A percentile compares a stretch with the other conserved stretches of the same genome.
Evolutionary conservation across 805 yeast genomes (phyloP).

Genomic region (Lipomyces mesembrius): DNA sequence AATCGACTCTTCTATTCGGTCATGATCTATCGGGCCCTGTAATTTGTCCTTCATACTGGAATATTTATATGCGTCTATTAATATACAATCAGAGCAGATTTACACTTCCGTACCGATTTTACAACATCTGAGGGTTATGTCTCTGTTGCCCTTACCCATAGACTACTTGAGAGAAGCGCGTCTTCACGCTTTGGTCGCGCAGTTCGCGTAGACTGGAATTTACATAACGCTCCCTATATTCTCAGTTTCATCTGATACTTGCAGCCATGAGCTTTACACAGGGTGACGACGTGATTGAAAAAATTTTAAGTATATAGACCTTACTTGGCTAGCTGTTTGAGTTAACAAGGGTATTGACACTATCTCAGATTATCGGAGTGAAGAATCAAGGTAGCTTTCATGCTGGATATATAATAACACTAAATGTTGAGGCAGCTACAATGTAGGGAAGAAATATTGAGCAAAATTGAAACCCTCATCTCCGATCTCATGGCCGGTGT

Average conservation of each 20-base stretch:
- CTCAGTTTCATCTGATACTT: background rate
- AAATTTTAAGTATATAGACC: background rate
- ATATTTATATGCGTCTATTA: background rate
- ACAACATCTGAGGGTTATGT: no score
- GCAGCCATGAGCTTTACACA: background rate
- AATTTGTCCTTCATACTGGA: background rate
- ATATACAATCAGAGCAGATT: background rate
- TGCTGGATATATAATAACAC: background rate
- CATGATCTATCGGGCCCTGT: background rate
- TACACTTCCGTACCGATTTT: no score
- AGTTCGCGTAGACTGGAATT: background rate
- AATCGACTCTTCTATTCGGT: background rate
- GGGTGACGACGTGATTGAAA: background rate
- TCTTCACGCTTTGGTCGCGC: background rate
- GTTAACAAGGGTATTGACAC: background rate
- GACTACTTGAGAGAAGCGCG: background rate
- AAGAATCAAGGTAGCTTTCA: background rate
- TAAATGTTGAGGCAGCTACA: background rate
- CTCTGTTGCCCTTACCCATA: background rate
- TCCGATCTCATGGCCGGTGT: conserved; percentile 1
- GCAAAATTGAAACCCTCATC: conserved; percentile 9
- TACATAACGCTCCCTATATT: background rate
- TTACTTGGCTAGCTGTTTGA: background rate
- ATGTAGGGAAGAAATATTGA: conserved; percentile 5
- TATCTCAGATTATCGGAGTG: background rate